phyloP scores from a whole-genome alignment of 495 filamentous ascomycete species.

The Neurospora sp. region DNA sequence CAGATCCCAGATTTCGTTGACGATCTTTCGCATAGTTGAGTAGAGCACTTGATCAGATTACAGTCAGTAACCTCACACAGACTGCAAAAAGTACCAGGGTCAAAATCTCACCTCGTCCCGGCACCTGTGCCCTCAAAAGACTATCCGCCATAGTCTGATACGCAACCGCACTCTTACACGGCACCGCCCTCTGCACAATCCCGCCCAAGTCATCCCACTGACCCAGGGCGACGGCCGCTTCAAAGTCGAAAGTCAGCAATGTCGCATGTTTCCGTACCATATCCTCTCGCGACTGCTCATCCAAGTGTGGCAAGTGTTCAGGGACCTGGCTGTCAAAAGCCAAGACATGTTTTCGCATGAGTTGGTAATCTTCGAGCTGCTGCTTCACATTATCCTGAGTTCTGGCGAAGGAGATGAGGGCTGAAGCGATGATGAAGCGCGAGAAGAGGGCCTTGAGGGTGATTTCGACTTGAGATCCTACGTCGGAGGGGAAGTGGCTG shows the following conservation, averaged over 20 bases:
- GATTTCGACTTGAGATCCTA: slow-evolving; percentile 35
- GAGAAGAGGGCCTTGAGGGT: slow-evolving; percentile 53
- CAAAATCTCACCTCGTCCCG: no score
- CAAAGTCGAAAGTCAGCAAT: slow-evolving; percentile 64
- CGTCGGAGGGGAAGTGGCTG: slow-evolving; percentile 45
- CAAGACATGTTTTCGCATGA: slow-evolving; percentile 44
- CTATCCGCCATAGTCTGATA: slow-evolving; percentile 51
- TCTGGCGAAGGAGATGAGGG: slow-evolving; percentile 51
- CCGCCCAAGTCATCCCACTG: slow-evolving; percentile 56
- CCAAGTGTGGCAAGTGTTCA: slow-evolving; percentile 26
- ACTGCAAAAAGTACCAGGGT: no score
- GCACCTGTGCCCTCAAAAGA: slow-evolving; percentile 45
- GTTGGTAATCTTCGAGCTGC: slow-evolving; percentile 51
- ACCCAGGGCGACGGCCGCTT: slow-evolving; percentile 56
- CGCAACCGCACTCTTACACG: slow-evolving; percentile 24
- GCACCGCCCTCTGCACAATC: slow-evolving; percentile 46
- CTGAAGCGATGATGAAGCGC: slow-evolving; percentile 56
- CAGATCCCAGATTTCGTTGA: slow-evolving; percentile 51
- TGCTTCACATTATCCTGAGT: slow-evolving; percentile 50
- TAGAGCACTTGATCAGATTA: slow-evolving; percentile 27
- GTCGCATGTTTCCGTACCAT: slow-evolving; percentile 51
- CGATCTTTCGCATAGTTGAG: slow-evolving; percentile 46
- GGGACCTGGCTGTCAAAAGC: slow-evolving; percentile 41
- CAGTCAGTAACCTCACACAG: neutral
- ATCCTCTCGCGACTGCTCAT: slow-evolving; percentile 38